Evolutionary conservation across 192 early-diverging fungal genomes (phyloP), one percentile per base, ranked within the genome.

Genomic region (Entomortierella chlamydospora): DNA sequence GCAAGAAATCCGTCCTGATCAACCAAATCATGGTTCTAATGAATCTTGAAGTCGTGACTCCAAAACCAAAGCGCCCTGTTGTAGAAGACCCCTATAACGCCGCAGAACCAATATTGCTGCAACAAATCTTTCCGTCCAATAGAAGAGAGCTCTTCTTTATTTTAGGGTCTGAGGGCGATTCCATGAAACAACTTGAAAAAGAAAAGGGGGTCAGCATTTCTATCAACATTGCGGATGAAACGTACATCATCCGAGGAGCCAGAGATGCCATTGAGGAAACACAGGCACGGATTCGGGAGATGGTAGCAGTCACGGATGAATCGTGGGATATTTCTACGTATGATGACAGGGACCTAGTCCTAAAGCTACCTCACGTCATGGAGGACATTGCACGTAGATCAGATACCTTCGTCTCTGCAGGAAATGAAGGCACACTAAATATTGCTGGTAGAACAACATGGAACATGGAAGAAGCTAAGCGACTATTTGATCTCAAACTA

Each of bases 311-410:
- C 1, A 79, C 68, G 10, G 76, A 79, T 8, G 76, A 79, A 23
- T 30, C 61, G 3, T 79, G 76, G 76, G 68, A 79, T 65, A 61
- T 79, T 42, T 79, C 76, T 26, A 18, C 49, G 37, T 79, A 70
- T 56, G 25, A 33, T 0, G 61, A 70, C 25, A 64, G 43, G 34
- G 57, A 59, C n/a, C 11, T 64, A 0, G 63, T 79, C 29, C 64
- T 64, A 33, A 50, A 55, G 51, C 34, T 51, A 5, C 57, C 76
- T 1, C 54, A 62, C 0, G 68, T 41, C 18, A 29, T 79, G 41
- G 76, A 79, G 43, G 76, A 79, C 23, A 79, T 79, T 66, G 61
- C 76, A 12, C 68, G 68, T 11, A 56, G 68, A 50, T 79, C 76
- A 28, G 54, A 51, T 15, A 79, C 76, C 0, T 70, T 66, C 66